Evolutionary conservation across 1,284 basidiomycete genomes (phyloP), one percentile per base, ranked within the genome.

Genomic region (Austroboletus olivaceoglutinosus): DNA sequence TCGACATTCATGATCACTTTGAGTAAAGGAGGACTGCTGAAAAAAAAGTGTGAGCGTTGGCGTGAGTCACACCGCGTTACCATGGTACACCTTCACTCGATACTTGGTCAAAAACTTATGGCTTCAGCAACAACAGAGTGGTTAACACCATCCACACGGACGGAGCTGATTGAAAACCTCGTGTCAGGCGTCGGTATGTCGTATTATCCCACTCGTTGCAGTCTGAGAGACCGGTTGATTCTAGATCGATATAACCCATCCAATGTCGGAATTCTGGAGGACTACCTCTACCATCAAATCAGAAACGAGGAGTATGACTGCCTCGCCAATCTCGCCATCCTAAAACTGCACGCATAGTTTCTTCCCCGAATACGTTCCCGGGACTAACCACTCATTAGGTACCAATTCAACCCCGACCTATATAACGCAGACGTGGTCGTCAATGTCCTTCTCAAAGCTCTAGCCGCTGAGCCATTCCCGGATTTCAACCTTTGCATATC

Each of bases 401-500:
- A 97, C 74, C 95, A 98, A 69, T 98, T 98, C 76, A 98, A 98
- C 75, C 85, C 91, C 18, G 85, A 91, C 68, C 82, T 96, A 40
- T 92, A 92, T 73, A 95, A 95, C 74, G 86, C 92, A 9, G 92
- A 95, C 63, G 89, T 95, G 19, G 89, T 94, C 59, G 79, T 96
- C 71, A 92, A 96, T 76, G 92, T 98, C 69, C 89, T 98, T 64
- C 81, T 94, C 70, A 97, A 98, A 78, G 82, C 93, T 19, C 81
- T 98, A 50, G 85, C 89, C 27, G 81, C 85, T 3, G 78, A 84
- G 31, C 89, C 92, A 36, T 83, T 90, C 45, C 91, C 94, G 54
- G 95, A 98, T 70, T 98, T 95, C 75, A 90, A 89, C 68, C 89
- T 98, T 53, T 96, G 92, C 67, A 82, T 96, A 57, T 90, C 93